Evolutionary conservation across 176 grass and related monocot species (phyloP).

Genomic region (Phyllostachys edulis): DNA sequence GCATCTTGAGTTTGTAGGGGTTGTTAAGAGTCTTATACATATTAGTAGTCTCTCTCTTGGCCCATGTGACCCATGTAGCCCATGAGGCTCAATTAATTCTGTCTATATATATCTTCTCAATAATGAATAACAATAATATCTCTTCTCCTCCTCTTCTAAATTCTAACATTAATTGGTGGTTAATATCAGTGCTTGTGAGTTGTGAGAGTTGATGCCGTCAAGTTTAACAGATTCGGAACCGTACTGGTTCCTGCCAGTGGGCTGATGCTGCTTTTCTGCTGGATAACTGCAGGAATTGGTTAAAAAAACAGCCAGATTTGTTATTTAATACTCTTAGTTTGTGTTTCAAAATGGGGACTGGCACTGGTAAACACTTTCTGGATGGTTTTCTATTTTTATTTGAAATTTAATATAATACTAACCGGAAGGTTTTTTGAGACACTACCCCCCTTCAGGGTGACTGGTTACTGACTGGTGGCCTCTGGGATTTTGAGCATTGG

Average conservation of each 20-base stretch:
- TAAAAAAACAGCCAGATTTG: neutral
- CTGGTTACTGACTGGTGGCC: neutral
- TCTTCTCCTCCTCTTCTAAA: no score
- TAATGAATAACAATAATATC: no score
- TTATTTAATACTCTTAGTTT: neutral
- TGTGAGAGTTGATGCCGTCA: conserved; percentile 4
- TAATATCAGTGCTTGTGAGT: neutral
- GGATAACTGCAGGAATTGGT: neutral
- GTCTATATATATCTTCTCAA: no score
- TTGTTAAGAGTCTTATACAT: no score
- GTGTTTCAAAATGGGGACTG: neutral
- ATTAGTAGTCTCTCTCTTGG: no score
- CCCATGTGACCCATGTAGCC: no score
- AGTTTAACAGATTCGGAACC: neutral
- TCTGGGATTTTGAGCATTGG: neutral
- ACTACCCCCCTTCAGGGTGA: neutral
- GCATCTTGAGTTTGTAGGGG: no score
- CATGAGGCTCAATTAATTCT: no score
- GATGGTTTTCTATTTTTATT: neutral
- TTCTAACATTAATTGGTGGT: neutral
- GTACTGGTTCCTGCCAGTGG: neutral
- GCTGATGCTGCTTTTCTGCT: neutral
- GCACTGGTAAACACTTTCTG: neutral
- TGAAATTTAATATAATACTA: neutral
- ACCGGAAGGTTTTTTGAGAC: neutral